Base-by-base conservation (phyloP, 257 asterid species). In the Eustoma russellianum region DNA sequence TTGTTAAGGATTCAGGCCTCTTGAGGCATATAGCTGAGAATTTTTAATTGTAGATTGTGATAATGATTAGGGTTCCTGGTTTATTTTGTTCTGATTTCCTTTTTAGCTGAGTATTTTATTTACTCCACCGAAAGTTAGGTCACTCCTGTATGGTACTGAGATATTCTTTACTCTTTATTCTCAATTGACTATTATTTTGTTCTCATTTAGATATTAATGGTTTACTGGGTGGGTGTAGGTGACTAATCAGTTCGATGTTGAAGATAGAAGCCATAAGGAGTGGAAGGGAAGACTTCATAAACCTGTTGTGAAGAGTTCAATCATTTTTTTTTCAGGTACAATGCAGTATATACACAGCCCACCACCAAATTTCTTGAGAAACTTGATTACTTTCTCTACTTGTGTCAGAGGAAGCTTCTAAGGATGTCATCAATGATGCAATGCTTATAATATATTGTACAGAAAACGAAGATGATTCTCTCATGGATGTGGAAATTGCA, bases 271-370 rank as follows among this genome's bases (percentile, higher is more conserved):
- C 48, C 71, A 33, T 33, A 75, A 53, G 64, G 79, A 56, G 60
- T 74, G 48, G 70, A 74, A 81, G 55, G 95, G 87, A 19, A 75
- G 94, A 59, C 92, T 88, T 46, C 66, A 59, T 33, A 77, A 35
- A 66, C 43, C 24, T 34, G 35, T n/a, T 17, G 30, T 7, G 1
- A 69, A 55, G 17, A 59, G 53, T 66, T 63, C 55, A 49, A 52
- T 49, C 6, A 53, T 59, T 69, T 52, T 44, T 52, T 12, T 50
- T 24, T 33, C 70, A 69, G 88, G 97, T 79, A 53, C 51, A 46
- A 1, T 41, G 5, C 38, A 45, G 8, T 18, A 46, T 18, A 16
- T 11, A 17, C 35, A 28, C 53, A 46, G 19, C 54, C 46, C 38
- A 24, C 63, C 13, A 8, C 43, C 16, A 5, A 51, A 15, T 34